Percentiles rank a stretch among this genome's conserved stretches.
phyloP scores from a whole-genome alignment of 305 asterid species.

The Plantago rigida region DNA sequence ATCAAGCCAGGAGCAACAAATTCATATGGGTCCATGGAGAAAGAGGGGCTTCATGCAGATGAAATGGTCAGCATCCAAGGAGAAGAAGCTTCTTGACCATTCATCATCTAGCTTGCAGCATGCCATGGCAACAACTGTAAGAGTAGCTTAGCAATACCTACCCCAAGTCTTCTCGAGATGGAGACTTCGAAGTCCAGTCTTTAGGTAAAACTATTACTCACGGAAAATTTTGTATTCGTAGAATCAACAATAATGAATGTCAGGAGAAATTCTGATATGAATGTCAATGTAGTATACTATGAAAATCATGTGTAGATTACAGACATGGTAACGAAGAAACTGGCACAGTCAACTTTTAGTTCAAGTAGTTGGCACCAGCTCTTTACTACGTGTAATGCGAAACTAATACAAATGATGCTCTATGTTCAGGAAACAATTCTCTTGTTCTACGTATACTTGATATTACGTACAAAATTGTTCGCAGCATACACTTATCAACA shows the following conservation, averaged over 20 bases:
- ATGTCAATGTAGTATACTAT: background rate
- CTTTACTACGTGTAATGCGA: constrained; percentile 1
- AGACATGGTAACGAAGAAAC: background rate
- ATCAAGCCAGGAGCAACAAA: constrained; percentile 36
- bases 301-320: background rate
- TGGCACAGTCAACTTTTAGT: background rate
- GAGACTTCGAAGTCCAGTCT: background rate
- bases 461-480: background rate
- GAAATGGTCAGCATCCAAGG: constrained; percentile 41
- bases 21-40: constrained; percentile 53
- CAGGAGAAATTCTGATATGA: background rate
- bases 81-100: constrained; percentile 9
- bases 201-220: background rate
- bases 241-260: background rate
- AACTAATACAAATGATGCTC: constrained; percentile 8
- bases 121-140: background rate
- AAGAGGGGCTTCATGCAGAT: constrained; percentile 43
- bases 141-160: constrained; percentile 3
- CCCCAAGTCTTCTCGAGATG: background rate
- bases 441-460: background rate
- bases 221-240: background rate
- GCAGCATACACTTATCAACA: constrained; percentile 2
- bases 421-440: background rate
- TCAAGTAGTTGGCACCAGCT: background rate
- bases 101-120: constrained; percentile 3